Percentiles rank a stretch among this genome's conserved stretches.
phyloP scores from a whole-genome alignment of 2,329 filamentous ascomycete genomes.

The Alternaria dauci region DNA sequence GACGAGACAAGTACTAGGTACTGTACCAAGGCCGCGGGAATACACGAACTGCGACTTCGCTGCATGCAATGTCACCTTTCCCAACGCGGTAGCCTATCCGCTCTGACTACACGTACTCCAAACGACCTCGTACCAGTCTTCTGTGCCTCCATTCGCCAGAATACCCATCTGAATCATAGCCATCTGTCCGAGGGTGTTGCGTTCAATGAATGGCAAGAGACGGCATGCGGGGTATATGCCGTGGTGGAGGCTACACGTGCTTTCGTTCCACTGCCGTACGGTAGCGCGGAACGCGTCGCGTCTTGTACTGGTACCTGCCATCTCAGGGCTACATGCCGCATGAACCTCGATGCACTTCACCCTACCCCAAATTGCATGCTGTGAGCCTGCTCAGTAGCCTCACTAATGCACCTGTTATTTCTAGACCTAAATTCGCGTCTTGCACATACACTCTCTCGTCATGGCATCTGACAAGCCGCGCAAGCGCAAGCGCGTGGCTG shows the following conservation, averaged over 20 bases:
- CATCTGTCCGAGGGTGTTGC: not conserved
- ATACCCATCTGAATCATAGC: too few relatives aligned
- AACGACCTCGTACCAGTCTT: not conserved
- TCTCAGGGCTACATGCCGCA: not conserved
- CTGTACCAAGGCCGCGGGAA: not conserved
- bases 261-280: conserved; percentile 2
- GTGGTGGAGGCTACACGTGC: conserved; percentile 2
- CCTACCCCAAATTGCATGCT: not conserved
- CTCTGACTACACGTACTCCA: not conserved
- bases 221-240: not conserved
- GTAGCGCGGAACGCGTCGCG: not conserved
- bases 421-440: not conserved
- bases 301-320: not conserved
- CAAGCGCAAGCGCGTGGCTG: conserved; percentile 10
- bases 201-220: not conserved
- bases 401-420: too few relatives aligned
- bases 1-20: not conserved
- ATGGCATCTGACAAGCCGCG: not conserved
- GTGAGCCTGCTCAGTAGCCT: not conserved
- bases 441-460: not conserved
- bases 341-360: not conserved
- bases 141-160: not conserved
- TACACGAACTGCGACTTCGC: not conserved
- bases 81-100: conserved; percentile 11
- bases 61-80: not conserved